Evolutionary conservation across 2,329 filamentous ascomycete genomes (phyloP).

Genomic region (Thyridium curvatum): DNA sequence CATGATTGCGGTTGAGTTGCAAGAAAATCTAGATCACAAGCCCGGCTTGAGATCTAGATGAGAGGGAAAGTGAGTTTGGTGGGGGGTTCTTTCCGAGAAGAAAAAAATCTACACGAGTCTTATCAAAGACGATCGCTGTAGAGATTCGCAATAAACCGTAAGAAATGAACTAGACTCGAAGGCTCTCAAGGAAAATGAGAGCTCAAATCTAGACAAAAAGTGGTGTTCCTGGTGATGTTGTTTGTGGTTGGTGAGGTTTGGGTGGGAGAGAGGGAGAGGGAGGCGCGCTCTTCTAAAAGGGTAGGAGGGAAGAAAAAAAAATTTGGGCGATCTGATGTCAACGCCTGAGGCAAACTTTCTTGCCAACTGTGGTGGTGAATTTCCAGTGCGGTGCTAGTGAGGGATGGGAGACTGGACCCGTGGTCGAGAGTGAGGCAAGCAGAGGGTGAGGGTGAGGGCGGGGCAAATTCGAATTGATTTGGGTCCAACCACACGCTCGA

Average conservation of each 20-base stretch:
- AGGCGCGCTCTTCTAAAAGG: neutral
- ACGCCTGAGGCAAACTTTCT: too few species aligned
- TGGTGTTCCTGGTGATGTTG: slow-evolving; percentile 2
- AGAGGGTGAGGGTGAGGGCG: too few species aligned
- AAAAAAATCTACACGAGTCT: slow-evolving; percentile 28
- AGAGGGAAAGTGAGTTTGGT: slow-evolving; percentile 29
- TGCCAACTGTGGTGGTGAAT: too few species aligned
- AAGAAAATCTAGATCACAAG: slow-evolving; percentile 68
- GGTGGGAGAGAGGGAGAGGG: slow-evolving; percentile 2
- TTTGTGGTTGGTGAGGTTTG: slow-evolving; percentile 2
- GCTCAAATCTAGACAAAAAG: slow-evolving; percentile 5
- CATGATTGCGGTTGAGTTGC: slow-evolving; percentile 76
- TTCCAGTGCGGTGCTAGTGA: too few species aligned
- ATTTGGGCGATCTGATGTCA: slow-evolving; percentile 1
- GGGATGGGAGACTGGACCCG: too few species aligned
- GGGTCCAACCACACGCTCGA: too few species aligned
- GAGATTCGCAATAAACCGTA: slow-evolving; percentile 13
- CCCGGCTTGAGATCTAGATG: slow-evolving; percentile 68
- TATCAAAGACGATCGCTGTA: slow-evolving; percentile 19
- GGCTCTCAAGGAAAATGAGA: slow-evolving; percentile 33
- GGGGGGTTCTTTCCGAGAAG: slow-evolving; percentile 25
- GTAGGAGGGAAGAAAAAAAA: slow-evolving; percentile 4
- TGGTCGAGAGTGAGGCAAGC: too few species aligned
- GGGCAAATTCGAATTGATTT: too few species aligned
- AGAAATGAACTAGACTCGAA: slow-evolving; percentile 40